Conservation (phyloP, 2,329 filamentous ascomycete species). For the Colletotrichum chrysophilum region DNA sequence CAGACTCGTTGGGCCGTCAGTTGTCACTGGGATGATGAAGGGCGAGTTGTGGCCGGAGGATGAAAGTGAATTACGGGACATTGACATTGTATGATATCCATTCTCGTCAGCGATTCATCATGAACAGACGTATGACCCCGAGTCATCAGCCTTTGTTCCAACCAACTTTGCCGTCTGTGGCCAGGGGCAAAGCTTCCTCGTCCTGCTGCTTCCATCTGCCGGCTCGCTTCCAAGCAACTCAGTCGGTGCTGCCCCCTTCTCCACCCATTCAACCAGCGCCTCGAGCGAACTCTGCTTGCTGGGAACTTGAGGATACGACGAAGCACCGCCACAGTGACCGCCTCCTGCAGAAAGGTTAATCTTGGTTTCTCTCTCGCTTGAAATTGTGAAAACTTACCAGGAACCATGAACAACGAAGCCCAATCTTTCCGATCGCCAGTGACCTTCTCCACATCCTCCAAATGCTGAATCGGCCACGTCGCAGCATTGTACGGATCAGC, state of each 20-base stretch:
- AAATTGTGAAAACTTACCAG: not conserved
- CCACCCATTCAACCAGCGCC: not conserved
- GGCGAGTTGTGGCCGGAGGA: not conserved
- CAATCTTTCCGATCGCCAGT: constrained; percentile 12
- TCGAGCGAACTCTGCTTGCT: not conserved
- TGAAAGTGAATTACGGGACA: not conserved
- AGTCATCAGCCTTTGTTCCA: not conserved
- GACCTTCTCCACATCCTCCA: constrained; percentile 33
- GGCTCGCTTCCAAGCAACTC: not conserved
- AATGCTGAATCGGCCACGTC: constrained; percentile 5
- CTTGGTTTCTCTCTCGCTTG: fast-evolving
- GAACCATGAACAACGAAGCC: not conserved
- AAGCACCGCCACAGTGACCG: constrained; percentile 1
- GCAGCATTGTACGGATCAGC: constrained; percentile 4
- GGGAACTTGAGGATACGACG: constrained; percentile 3
- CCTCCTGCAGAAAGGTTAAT: not conserved
- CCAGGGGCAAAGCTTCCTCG: constrained; percentile 6
- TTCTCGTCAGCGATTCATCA: no score
- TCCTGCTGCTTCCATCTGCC: not conserved
- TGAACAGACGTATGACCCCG: not conserved
- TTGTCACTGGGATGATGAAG: not conserved
- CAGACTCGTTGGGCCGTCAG: not conserved
- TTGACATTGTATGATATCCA: not conserved
- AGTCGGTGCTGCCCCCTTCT: not conserved
- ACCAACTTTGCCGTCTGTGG: not conserved